Conservation (phyloP, 2,329 filamentous ascomycete species). For the Colletotrichum liriopes region DNA sequence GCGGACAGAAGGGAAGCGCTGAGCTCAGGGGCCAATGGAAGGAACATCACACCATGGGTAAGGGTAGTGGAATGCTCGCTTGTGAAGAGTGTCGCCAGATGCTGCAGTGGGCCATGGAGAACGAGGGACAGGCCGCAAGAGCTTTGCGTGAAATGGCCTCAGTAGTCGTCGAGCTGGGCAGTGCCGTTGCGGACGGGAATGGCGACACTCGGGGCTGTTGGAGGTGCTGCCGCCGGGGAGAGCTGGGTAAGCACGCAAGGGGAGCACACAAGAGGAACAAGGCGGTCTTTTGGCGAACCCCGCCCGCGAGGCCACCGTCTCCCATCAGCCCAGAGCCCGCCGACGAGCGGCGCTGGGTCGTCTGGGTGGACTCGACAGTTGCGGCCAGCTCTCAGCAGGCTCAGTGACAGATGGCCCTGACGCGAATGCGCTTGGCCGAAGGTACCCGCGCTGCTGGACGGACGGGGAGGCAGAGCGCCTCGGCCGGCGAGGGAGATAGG, state of each 20-base stretch:
- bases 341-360: neutral
- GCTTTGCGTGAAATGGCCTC: neutral
- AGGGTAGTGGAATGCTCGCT: neutral
- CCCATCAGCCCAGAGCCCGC: neutral
- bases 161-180: neutral
- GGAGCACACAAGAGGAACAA: neutral
- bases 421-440: slow-evolving; percentile 10
- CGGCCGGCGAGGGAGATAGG: neutral
- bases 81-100: neutral
- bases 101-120: neutral
- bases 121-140: neutral
- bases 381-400: neutral
- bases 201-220: neutral
- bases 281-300: neutral
- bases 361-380: neutral
- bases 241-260: neutral
- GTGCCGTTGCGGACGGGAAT: neutral
- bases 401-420: neutral
- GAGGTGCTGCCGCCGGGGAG: neutral
- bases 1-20: neutral
- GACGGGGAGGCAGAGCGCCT: slow-evolving; percentile 1
- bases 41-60: neutral
- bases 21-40: neutral
- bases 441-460: slow-evolving; percentile 5
- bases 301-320: neutral